These are phyloP conservation scores for Sclerotinia sclerotiorum DNA, from an alignment of 2,329 filamentous ascomycete species.

Conservation along the genomic window DNA sequence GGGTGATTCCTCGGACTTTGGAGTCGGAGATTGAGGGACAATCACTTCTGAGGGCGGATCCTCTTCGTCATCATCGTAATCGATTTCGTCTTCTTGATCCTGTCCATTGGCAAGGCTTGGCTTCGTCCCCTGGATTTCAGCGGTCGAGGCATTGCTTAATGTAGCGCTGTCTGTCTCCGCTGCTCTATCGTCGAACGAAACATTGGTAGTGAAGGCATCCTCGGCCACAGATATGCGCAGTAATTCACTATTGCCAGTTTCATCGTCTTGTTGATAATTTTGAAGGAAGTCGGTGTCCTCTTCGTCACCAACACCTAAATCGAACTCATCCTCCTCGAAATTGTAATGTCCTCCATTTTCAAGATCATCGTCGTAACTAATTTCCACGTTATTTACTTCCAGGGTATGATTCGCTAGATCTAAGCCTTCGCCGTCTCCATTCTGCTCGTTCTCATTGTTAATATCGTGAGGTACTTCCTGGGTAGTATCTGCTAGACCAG, in stretches of 20 bases:
- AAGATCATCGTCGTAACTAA: slow-evolving; percentile 9
- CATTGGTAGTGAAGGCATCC: background rate
- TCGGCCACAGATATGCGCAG: slow-evolving; percentile 4
- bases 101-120: slow-evolving; percentile 37
- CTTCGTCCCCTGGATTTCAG: slow-evolving; percentile 32
- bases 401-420: background rate
- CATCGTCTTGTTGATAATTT: slow-evolving; percentile 9
- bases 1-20: slow-evolving; percentile 22
- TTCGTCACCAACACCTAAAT: slow-evolving; percentile 24
- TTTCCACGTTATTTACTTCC: slow-evolving; percentile 15
- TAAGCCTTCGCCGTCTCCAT: slow-evolving; percentile 13
- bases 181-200: slow-evolving; percentile 15
- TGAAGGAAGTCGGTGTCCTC: slow-evolving; percentile 17
- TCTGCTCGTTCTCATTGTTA: slow-evolving; percentile 43
- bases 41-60: slow-evolving; percentile 1
- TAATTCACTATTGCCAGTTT: background rate
- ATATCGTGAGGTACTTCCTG: slow-evolving; percentile 14
- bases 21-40: slow-evolving; percentile 14
- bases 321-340: slow-evolving; percentile 22
- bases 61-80: slow-evolving; percentile 36
- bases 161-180: slow-evolving; percentile 41
- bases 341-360: background rate
- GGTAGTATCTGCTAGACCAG: background rate
- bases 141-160: slow-evolving; percentile 29
- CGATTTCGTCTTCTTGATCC: slow-evolving; percentile 37